Conservation (phyloP, 1,284 basidiomycete species). For the Pseudozyma hubeiensis region DNA sequence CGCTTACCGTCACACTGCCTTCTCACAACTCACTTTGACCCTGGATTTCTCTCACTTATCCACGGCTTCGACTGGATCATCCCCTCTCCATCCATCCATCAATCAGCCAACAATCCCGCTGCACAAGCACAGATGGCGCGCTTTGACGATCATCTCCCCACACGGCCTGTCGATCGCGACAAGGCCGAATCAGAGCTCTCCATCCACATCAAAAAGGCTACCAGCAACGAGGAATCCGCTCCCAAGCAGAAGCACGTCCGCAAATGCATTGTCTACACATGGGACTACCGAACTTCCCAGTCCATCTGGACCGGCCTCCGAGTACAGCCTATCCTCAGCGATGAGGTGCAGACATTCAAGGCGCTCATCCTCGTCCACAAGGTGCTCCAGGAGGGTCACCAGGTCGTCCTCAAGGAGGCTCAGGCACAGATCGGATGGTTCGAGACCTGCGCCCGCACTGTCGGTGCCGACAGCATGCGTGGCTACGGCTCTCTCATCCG, state of each 20-base stretch:
- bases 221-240: conserved; percentile 64
- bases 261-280: conserved; percentile 69
- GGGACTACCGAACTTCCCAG: conserved; percentile 67
- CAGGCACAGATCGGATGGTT: conserved; percentile 68
- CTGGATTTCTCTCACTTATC: neutral
- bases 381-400: conserved; percentile 67
- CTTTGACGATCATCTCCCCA: conserved; percentile 60
- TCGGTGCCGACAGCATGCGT: conserved; percentile 59
- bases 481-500: conserved; percentile 65
- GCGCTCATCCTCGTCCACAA: conserved; percentile 69
- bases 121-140: conserved; percentile 26
- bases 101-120: neutral
- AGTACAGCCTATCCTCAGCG: conserved; percentile 67
- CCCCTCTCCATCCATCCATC: conserved; percentile 6
- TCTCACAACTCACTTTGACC: neutral
- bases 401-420: conserved; percentile 64
- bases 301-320: conserved; percentile 67
- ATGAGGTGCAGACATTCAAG: conserved; percentile 68
- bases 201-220: conserved; percentile 67
- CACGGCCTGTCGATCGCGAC: conserved; percentile 67
- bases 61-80: too few relatives aligned
- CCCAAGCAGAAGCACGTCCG: conserved; percentile 69
- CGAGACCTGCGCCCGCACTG: conserved; percentile 66
- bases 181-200: conserved; percentile 66
- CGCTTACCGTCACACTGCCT: neutral